phyloP scores from a whole-genome alignment of 2,329 filamentous ascomycete genomes.

The Coniochaeta pulveracea region DNA sequence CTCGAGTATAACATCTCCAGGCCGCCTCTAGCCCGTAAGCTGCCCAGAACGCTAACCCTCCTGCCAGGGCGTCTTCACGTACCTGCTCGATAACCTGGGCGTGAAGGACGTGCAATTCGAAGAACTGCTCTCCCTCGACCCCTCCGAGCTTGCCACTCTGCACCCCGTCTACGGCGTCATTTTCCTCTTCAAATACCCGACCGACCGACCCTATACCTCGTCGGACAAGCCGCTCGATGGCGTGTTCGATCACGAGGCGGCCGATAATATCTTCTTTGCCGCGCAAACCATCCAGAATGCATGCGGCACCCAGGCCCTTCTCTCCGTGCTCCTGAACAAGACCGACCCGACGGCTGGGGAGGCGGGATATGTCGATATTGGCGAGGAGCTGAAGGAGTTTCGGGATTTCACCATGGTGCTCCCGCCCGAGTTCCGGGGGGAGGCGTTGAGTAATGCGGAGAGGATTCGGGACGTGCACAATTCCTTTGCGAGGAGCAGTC shows the following conservation, averaged over 20 bases:
- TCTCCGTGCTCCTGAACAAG: constrained; percentile 87
- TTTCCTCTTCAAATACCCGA: constrained; percentile 96
- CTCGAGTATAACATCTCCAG: constrained; percentile 6
- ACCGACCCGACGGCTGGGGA: constrained; percentile 28
- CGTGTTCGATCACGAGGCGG: constrained; percentile 62
- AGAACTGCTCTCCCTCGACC: constrained; percentile 83
- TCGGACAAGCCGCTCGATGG: constrained; percentile 66
- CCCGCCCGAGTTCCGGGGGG: constrained; percentile 58
- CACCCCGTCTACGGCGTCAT: constrained; percentile 89
- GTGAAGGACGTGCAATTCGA: constrained; percentile 94
- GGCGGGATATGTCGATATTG: constrained; percentile 53
- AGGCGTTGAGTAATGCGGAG: constrained; percentile 51
- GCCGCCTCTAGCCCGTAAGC: neutral
- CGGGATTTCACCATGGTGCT: constrained; percentile 81
- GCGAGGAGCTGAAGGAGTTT: constrained; percentile 60
- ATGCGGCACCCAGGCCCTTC: constrained; percentile 89
- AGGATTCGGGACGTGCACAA: constrained; percentile 75
- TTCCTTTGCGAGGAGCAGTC: constrained; percentile 76
- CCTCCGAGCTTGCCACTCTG: constrained; percentile 57
- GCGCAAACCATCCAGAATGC: constrained; percentile 97
- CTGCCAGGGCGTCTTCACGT: constrained; percentile 82
- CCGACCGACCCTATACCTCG: constrained; percentile 49
- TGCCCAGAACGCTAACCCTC: neutral
- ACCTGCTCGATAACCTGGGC: constrained; percentile 81
- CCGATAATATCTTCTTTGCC: constrained; percentile 81